phyloP scores from a whole-genome alignment of 257 asterid genomes.

The Salvia rosmarinus region DNA sequence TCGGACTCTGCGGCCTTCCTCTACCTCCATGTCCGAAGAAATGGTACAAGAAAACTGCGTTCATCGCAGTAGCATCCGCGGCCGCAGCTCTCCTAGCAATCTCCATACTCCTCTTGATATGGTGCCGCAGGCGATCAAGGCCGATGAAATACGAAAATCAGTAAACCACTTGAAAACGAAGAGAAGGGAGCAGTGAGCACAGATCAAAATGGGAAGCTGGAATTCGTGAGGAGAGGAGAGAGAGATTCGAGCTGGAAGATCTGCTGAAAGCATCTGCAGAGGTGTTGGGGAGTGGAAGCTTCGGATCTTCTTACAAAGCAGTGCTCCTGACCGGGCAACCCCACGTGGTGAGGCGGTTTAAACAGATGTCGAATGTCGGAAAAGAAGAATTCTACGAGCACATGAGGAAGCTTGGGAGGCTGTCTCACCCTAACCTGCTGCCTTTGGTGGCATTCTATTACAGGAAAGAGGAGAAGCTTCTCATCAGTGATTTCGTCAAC shows the following conservation, averaged over 20 bases:
- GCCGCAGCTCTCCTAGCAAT: conserved; percentile 31
- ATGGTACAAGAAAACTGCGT: conserved; percentile 31
- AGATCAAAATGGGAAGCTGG: conserved; percentile 41
- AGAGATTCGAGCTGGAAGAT: conserved; percentile 61
- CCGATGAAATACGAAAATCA: conserved; percentile 45
- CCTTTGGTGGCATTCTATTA: conserved; percentile 71
- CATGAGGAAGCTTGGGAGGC: conserved; percentile 55
- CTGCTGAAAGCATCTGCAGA: conserved; percentile 69
- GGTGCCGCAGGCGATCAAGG: conserved; percentile 28
- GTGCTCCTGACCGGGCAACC: conserved; percentile 42
- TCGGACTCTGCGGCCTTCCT: conserved; percentile 62
- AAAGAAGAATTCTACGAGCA: conserved; percentile 57
- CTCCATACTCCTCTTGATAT: conserved; percentile 34
- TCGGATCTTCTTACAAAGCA: conserved; percentile 76
- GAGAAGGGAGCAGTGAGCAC: background rate
- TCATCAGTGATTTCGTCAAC: conserved; percentile 51
- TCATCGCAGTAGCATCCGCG: conserved; percentile 39
- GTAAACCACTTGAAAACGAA: conserved; percentile 24
- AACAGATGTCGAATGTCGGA: conserved; percentile 53
- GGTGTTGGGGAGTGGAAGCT: conserved; percentile 68
- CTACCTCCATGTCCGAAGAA: conserved; percentile 50
- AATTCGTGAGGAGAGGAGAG: conserved; percentile 51
- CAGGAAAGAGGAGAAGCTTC: conserved; percentile 65
- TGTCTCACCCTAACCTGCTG: conserved; percentile 61
- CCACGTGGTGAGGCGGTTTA: conserved; percentile 63